phyloP scores from a whole-genome alignment of 768 basidiomycete species.

The Agaricus bisporus region DNA sequence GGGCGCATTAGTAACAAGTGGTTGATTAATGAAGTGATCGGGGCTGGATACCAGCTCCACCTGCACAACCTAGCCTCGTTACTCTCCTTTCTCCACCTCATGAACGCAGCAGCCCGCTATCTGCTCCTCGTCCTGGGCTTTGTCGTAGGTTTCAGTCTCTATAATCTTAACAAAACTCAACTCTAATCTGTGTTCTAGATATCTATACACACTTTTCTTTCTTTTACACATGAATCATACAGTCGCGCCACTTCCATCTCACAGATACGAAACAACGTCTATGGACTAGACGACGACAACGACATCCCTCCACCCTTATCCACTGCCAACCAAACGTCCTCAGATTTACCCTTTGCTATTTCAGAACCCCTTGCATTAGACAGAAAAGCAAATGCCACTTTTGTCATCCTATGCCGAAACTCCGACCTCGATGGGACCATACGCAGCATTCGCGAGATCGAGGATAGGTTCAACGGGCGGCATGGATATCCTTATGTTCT shows the following conservation, averaged over 20 bases:
- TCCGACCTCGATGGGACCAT: conserved; percentile 57
- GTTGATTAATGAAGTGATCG: background rate
- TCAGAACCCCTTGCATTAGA: conserved; percentile 13
- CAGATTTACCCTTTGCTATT: background rate
- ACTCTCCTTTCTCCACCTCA: conserved; percentile 8
- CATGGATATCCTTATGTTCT: conserved; percentile 82
- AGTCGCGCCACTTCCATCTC: conserved; percentile 40
- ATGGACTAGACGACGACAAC: background rate
- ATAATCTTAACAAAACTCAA: background rate
- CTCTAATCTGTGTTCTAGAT: conserved; percentile 4
- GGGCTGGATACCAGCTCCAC: background rate
- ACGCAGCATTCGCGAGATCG: conserved; percentile 66
- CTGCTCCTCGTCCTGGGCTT: conserved; percentile 26
- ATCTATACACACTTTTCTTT: conserved; percentile 41
- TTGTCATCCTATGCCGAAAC: conserved; percentile 59
- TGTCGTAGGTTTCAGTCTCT: conserved; percentile 19
- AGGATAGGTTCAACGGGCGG: conserved; percentile 76
- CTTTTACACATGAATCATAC: conserved; percentile 45
- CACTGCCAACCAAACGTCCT: background rate
- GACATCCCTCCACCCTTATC: too few relatives aligned
- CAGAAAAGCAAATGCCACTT: conserved; percentile 33
- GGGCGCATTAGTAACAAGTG: too few relatives aligned
- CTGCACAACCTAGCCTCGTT: background rate
- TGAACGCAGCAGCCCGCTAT: conserved; percentile 29
- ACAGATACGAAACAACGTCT: conserved; percentile 21